Evolutionary conservation across 495 filamentous ascomycete genomes (phyloP).

Genomic region (Cladorrhinum samala): DNA sequence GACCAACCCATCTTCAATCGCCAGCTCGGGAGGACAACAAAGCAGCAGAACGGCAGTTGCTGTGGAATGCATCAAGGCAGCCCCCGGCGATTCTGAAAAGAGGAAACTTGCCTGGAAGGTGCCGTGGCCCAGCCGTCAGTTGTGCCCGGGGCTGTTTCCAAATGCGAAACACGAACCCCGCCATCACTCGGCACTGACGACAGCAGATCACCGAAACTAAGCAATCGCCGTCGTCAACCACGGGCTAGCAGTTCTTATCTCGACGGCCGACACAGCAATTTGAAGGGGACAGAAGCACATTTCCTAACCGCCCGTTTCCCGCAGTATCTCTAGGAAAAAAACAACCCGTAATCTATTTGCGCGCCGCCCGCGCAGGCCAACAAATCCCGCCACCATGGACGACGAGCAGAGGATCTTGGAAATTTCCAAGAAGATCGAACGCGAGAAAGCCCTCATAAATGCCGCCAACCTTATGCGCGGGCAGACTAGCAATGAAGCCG

Average conservation of each 20-base stretch:
- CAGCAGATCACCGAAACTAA: conserved; percentile 16
- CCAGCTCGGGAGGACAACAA: background rate
- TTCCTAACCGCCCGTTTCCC: conserved; percentile 4
- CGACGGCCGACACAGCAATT: background rate
- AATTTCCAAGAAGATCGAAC: conserved; percentile 95
- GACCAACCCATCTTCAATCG: background rate
- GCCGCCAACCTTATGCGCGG: conserved; percentile 91
- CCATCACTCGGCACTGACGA: conserved; percentile 32
- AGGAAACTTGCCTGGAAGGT: conserved; percentile 11
- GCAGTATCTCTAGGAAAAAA: conserved; percentile 1
- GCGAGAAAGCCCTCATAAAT: conserved; percentile 92
- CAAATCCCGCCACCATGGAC: conserved; percentile 48
- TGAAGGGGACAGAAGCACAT: conserved; percentile 2
- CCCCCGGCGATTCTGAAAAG: background rate
- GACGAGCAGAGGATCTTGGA: conserved; percentile 79
- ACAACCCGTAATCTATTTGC: conserved; percentile 14
- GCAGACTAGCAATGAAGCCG: conserved; percentile 84
- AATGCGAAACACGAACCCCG: conserved; percentile 34
- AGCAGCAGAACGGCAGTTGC: background rate
- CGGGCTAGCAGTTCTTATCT: conserved; percentile 2
- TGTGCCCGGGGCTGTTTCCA: conserved; percentile 20
- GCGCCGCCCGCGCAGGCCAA: conserved; percentile 35
- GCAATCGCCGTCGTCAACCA: background rate
- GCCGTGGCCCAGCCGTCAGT: conserved; percentile 15
- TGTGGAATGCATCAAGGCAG: background rate